These are phyloP conservation scores for Domatiomyces globalis DNA, from an alignment of 2,329 filamentous ascomycete species.

Conservation along the genomic window DNA sequence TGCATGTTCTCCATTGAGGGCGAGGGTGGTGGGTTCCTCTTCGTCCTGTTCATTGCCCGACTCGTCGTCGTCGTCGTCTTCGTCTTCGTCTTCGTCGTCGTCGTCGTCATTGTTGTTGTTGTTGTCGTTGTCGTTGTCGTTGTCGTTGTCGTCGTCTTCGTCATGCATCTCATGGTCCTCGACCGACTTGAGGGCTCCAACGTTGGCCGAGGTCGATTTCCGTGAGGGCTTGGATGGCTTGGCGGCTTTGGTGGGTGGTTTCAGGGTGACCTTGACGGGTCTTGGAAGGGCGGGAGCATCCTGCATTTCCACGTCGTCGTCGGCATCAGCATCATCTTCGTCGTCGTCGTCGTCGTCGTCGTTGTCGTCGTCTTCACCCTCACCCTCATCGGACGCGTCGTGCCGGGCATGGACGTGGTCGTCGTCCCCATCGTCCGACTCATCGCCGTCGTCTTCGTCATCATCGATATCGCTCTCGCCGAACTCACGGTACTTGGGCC, in stretches of 20 bases:
- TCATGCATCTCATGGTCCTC: constrained; percentile 35
- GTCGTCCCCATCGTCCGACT: constrained; percentile 19
- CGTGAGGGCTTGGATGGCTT: constrained; percentile 24
- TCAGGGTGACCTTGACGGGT: constrained; percentile 17
- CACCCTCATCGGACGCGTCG: constrained; percentile 19
- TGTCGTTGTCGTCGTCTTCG: constrained; percentile 39
- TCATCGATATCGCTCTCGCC: constrained; percentile 33
- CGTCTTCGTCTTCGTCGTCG: constrained; percentile 35
- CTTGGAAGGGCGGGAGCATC: constrained; percentile 22
- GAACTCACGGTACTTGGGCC: constrained; percentile 24
- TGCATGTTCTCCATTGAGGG: constrained; percentile 17
- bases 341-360: constrained; percentile 22
- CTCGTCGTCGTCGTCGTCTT: constrained; percentile 25
- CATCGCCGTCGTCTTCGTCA: constrained; percentile 29
- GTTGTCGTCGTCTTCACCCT: constrained; percentile 15
- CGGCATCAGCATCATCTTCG: constrained; percentile 19
- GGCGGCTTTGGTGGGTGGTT: constrained; percentile 17
- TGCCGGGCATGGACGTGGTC: constrained; percentile 10
- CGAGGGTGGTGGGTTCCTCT: constrained; percentile 22
- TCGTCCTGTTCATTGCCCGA: constrained; percentile 22
- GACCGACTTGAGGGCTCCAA: constrained; percentile 29
- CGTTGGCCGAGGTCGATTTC: constrained; percentile 24
- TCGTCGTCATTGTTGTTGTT: too few species aligned
- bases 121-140: constrained; percentile 34
- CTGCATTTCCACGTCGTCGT: constrained; percentile 32